phyloP scores from a whole-genome alignment of 1,139 yeast species.

The Diutina mesorugosa region DNA sequence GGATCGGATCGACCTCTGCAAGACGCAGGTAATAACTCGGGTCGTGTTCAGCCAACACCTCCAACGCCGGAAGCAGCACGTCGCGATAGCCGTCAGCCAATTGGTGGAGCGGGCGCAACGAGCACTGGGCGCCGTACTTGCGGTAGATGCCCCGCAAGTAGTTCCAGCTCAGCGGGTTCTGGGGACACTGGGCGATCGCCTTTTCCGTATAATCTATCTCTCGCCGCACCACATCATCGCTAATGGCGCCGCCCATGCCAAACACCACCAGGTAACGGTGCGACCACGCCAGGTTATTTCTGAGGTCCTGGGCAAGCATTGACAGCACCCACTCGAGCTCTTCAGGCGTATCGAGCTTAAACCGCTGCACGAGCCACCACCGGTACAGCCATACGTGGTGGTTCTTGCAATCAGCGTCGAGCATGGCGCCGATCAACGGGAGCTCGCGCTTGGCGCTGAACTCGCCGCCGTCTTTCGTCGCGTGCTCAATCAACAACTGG shows the following conservation, averaged over 20 bases:
- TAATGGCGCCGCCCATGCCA: constrained; percentile 4
- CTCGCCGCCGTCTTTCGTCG: constrained; percentile 12
- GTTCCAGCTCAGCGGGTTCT: constrained; percentile 83
- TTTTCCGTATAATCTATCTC: constrained; percentile 19
- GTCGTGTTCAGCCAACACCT: constrained; percentile 38
- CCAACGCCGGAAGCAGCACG: constrained; percentile 52
- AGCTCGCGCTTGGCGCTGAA: constrained; percentile 44
- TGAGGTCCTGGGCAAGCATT: constrained; percentile 47
- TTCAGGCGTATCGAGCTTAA: constrained; percentile 27
- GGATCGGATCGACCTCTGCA: constrained; percentile 48
- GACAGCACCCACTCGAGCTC: constrained; percentile 45
- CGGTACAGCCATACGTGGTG: constrained; percentile 95
- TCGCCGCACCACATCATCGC: constrained; percentile 20
- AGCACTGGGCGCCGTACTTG: constrained; percentile 15
- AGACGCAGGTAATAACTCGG: constrained; percentile 33
- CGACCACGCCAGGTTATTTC: constrained; percentile 92
- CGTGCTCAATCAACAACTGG: constrained; percentile 37
- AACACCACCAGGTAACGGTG: constrained; percentile 38
- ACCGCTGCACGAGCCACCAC: constrained; percentile 60
- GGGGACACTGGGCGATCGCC: constrained; percentile 51
- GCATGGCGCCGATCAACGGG: constrained; percentile 51
- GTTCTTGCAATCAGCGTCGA: constrained; percentile 72
- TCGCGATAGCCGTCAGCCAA: constrained; percentile 32
- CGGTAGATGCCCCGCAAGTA: constrained; percentile 53
- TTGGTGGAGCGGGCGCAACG: constrained; percentile 18